phyloP scores from a whole-genome alignment of 257 asterid species.

The Fraxinus excelsior region DNA sequence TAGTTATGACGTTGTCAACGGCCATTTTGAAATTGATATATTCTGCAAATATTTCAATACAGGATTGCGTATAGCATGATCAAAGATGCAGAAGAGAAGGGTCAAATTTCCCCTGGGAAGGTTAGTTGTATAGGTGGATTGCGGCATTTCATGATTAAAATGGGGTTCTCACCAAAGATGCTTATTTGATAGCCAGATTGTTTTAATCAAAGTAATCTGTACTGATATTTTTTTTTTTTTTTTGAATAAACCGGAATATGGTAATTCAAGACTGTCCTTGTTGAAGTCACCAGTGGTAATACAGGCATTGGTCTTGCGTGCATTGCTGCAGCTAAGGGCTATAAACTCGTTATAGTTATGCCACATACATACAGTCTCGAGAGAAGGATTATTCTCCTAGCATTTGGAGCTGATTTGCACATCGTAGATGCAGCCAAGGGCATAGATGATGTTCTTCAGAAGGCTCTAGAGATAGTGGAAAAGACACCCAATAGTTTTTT shows the following conservation, averaged over 20 bases:
- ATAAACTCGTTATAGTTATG: conserved; percentile 46
- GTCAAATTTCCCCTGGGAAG: conserved; percentile 49
- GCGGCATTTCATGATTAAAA: not conserved
- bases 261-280: conserved; percentile 39
- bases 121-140: conserved; percentile 19
- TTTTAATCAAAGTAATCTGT: not conserved
- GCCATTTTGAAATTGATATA: not conserved
- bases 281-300: conserved; percentile 52
- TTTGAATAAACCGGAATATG: conserved; percentile 4
- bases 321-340: conserved; percentile 45
- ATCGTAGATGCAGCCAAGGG: conserved; percentile 40
- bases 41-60: conserved; percentile 2
- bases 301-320: conserved; percentile 56
- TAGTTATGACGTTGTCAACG: not conserved
- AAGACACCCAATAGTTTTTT: conserved; percentile 40
- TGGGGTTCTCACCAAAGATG: not conserved
- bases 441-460: conserved; percentile 30
- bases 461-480: conserved; percentile 41
- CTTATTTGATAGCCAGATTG: not conserved
- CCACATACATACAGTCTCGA: conserved; percentile 45
- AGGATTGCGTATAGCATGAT: conserved; percentile 55
- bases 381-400: conserved; percentile 45
- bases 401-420: conserved; percentile 48
- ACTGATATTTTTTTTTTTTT: not conserved
- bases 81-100: conserved; percentile 59